Base-by-base conservation (phyloP, 495 filamentous ascomycete species). In the Rostrohypoxylon terebratum region DNA sequence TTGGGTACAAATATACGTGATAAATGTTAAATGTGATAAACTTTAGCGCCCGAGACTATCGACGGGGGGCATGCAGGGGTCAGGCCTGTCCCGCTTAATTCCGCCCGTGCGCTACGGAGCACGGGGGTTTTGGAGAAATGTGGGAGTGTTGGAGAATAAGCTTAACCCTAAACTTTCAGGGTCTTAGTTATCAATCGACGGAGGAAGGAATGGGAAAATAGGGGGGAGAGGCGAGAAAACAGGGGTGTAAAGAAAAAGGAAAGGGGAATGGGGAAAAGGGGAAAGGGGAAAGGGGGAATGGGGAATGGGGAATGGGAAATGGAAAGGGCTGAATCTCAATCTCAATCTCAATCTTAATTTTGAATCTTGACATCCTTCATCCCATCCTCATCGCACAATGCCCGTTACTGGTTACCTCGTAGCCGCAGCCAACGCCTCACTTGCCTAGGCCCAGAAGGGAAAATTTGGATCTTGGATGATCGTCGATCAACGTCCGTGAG, bases 11-110 rank as follows among this genome's bases (percentile, higher is more conserved):
- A 16, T 42, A 42, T 45, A 20, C 16, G 36, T 38, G 36, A 38
- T 18, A 55, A 33, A 36, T 20, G 20, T 23, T 34, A 4, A 50
- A 23, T 25, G 33, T 13, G 34, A 55, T 54, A 36, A 14, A 40
- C 40, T 36, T 68, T 73, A 63, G 62, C 66, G 66, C 55, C 66
- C 44, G 55, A 59, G 66, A 69, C 66, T 73, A 73, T 73, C 62
- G 66, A 69, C 71, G 66, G 61, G 66, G 61, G 36, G 16, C 7
- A 16, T 48, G 44, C 66, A 69, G 66, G 71, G 71, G 36, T 73
- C 13, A 64, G 40, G 18, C 55, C 47, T 59, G 31, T 16, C 23
- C 58, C 66, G 44, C 45, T 66, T 62, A 36, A 58, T 53, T 44
- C 61, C 62, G 50, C 58, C 62, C 55, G 61, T 42, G 50, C 65